Evolutionary conservation across 139 green algal genomes (phyloP).

Genomic region (Tetratostichococcus sp.): DNA sequence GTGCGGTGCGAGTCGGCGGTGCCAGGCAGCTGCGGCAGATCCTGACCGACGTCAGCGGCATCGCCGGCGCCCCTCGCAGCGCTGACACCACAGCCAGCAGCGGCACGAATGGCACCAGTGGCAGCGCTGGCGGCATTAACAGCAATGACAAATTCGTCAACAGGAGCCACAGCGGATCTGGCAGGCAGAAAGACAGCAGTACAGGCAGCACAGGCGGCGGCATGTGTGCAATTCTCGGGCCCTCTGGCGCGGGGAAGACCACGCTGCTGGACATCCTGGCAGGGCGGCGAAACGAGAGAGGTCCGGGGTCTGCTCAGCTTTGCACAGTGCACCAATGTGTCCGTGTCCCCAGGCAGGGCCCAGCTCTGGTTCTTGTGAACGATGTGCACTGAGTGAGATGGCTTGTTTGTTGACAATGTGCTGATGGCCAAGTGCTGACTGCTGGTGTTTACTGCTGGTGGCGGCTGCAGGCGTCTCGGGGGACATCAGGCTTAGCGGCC

Average conservation of each 20-base stretch:
- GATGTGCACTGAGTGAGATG: too few relatives aligned
- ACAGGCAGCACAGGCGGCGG: constrained; percentile 7
- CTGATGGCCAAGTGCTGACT: too few relatives aligned
- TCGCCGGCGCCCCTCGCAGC: constrained; percentile 16
- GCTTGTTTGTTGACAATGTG: too few relatives aligned
- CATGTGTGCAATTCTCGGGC: constrained; percentile 58
- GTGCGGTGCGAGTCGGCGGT: constrained; percentile 23
- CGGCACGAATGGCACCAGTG: not conserved
- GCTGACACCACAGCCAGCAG: not conserved
- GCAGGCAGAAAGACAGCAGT: not conserved
- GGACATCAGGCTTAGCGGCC: constrained; percentile 40
- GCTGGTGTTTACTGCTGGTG: too few relatives aligned
- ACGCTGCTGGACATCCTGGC: constrained; percentile 36
- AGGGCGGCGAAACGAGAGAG: not conserved
- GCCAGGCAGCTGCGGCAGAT: constrained; percentile 14
- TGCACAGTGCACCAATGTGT: too few relatives aligned
- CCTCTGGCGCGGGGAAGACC: constrained; percentile 61
- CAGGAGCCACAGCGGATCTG: not conserved
- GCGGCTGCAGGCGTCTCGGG: constrained; percentile 24
- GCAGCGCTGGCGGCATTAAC: not conserved
- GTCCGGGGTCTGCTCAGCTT: not conserved
- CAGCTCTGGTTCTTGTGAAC: too few relatives aligned
- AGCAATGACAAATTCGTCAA: not conserved
- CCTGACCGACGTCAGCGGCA: constrained; percentile 23
- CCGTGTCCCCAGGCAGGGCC: too few relatives aligned